Base-by-base conservation (phyloP, 495 filamentous ascomycete species). In the Aspergillus diversus region DNA sequence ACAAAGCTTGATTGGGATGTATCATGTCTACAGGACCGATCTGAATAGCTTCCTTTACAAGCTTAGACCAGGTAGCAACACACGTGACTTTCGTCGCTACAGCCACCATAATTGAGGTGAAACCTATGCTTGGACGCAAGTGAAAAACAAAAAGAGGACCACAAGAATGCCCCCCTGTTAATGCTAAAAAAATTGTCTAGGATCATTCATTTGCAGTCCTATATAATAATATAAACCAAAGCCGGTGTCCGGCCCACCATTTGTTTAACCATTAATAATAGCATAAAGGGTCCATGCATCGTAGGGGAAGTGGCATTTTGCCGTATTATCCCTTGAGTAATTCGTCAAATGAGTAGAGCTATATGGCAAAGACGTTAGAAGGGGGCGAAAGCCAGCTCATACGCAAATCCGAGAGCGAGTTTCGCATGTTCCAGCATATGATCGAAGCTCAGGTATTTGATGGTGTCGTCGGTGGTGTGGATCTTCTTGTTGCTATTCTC, bases 391-490 rank as follows among this genome's bases (percentile, higher is more conserved):
- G 77, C 93, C 63, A 97, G 75, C 81, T 99, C 95, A 70, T 96
- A 96, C 13, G 87, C 93, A 68, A 98, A 86, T 1, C 88, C 91
- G 55, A 98, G 78, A 31, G 92, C 97, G 84, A 99, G 81, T 75
- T 89, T 90, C 1, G 93, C 95, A 74, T 99, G 95, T 78, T 99
- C 91, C 57, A 97, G 81, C 95, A 99, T 99, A 74, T 99, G 95
- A 71, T 96, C 90, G 71, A 97, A 98, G 71, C 88, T 92, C 60
- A 99, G 80, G 65, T 91, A 92, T 71, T 95, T 86, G 67, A 97
- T 90, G 72, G 84, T 81, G 73, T 99, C 95, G 54, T 96, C 90
- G 3, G 91, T 92, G 27, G 89, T 89, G 75, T 98, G 96, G 68
- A 99, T 97, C 65, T 92, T 87, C 74, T 91, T 87, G 73, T 96